phyloP scores from a whole-genome alignment of 257 asterid species.

The Nicotiana noctiflora region DNA sequence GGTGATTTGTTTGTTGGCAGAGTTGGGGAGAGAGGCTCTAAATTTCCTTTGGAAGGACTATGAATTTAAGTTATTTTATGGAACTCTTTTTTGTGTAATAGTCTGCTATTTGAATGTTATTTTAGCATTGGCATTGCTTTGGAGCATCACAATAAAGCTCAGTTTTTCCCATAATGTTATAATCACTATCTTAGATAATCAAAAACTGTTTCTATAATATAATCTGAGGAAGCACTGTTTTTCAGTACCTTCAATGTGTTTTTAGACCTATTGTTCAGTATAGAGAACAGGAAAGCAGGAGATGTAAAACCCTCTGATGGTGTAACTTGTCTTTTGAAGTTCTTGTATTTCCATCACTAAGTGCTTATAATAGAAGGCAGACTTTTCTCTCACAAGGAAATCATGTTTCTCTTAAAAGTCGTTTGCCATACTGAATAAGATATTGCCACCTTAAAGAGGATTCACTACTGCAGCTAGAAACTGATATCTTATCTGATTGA shows the following conservation, averaged over 20 bases:
- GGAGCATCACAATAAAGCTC: background rate
- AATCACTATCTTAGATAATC: background rate
- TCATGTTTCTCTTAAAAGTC: background rate
- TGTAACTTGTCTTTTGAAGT: background rate
- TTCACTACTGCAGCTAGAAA: background rate
- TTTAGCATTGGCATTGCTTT: background rate
- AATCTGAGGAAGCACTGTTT: background rate
- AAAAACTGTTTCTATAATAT: background rate
- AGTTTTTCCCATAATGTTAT: background rate
- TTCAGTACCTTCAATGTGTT: background rate
- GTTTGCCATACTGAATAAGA: background rate
- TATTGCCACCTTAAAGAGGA: background rate
- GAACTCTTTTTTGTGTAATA: background rate
- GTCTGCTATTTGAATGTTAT: background rate
- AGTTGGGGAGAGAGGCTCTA: background rate
- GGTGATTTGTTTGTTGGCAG: slow-evolving; percentile 5
- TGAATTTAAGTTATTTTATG: background rate
- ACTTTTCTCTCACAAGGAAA: background rate
- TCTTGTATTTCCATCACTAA: background rate
- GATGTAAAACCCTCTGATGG: background rate
- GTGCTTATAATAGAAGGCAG: background rate
- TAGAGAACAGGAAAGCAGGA: background rate
- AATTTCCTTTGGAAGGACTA: background rate
- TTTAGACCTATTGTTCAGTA: background rate
- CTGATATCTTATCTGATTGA: background rate